These are phyloP conservation scores for Bipolaris cookei DNA, from an alignment of 2,329 filamentous ascomycete genomes.

Conservation along the genomic window DNA sequence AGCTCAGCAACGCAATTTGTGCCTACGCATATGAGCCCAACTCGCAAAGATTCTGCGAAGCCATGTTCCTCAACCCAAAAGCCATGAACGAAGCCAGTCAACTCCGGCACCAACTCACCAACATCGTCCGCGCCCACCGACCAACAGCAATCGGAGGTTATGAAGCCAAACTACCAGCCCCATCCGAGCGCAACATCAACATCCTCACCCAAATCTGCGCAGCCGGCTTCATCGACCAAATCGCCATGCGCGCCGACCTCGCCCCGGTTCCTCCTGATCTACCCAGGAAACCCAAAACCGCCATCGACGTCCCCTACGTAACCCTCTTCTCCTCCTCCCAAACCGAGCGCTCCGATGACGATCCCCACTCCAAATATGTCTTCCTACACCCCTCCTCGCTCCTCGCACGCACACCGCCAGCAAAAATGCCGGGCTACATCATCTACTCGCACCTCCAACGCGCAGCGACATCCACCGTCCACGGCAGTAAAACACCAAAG, in stretches of 20 bases:
- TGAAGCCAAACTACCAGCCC: conserved; percentile 61
- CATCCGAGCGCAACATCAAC: conserved; percentile 70
- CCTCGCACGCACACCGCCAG: conserved; percentile 64
- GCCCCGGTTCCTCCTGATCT: conserved; percentile 66
- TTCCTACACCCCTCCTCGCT: conserved; percentile 88
- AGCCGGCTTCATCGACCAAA: conserved; percentile 90
- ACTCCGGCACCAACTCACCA: conserved; percentile 80
- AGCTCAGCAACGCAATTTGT: conserved; percentile 85
- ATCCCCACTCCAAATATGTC: conserved; percentile 69
- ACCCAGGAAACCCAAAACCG: conserved; percentile 73
- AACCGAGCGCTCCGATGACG: conserved; percentile 50
- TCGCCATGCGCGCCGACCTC: conserved; percentile 91
- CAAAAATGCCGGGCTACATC: conserved; percentile 78
- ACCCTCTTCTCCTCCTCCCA: conserved; percentile 78
- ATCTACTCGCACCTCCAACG: conserved; percentile 87
- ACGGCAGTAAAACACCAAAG: conserved; percentile 56
- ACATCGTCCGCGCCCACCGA: conserved; percentile 78
- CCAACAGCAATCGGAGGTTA: conserved; percentile 54
- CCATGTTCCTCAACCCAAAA: conserved; percentile 86
- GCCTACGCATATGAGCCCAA: conserved; percentile 66
- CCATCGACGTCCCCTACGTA: conserved; percentile 90
- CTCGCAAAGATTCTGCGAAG: conserved; percentile 74
- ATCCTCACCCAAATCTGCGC: conserved; percentile 90
- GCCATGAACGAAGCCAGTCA: conserved; percentile 85
- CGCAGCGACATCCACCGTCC: conserved; percentile 56